These are phyloP conservation scores for Dictyostelium gargantuum DNA, from an alignment of 208 protist genomes.

Conservation along the genomic window DNA sequence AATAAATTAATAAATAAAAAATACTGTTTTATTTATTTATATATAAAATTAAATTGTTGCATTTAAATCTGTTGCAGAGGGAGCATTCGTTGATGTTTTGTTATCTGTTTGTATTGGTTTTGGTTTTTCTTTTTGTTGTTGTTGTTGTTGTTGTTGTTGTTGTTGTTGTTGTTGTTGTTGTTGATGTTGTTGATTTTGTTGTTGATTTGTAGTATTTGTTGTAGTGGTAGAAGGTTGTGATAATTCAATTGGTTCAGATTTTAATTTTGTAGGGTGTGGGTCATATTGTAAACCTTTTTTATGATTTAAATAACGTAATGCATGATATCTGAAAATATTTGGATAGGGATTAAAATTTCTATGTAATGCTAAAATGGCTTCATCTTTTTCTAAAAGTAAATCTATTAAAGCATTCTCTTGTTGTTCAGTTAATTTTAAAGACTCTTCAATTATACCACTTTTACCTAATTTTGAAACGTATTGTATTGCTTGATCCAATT, in stretches of 20 bases:
- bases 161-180: not conserved
- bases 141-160: not conserved
- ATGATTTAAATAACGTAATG: not conserved
- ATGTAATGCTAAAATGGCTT: conserved; percentile 19
- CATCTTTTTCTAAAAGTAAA: conserved; percentile 45
- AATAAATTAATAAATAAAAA: too few species aligned
- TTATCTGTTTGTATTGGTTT: not conserved
- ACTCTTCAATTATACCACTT: not conserved
- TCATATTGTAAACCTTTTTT: not conserved
- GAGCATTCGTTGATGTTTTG: conserved; percentile 8
- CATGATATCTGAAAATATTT: conserved; percentile 29
- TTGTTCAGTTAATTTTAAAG: not conserved
- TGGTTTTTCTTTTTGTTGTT: not conserved
- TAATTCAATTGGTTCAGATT: not conserved
- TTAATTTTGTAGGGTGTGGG: not conserved
- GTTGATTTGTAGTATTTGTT: not conserved
- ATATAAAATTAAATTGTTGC: not conserved
- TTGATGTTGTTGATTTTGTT: not conserved
- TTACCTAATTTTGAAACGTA: conserved; percentile 10
- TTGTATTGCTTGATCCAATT: conserved; percentile 40
- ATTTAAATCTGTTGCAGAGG: not conserved
- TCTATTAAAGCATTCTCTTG: conserved; percentile 53
- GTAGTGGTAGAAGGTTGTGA: not conserved
- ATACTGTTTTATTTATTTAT: too few species aligned
- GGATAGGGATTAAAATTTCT: conserved; percentile 20